Conservation (phyloP, 345 rosid species). For the Streptanthus diversifolius region DNA sequence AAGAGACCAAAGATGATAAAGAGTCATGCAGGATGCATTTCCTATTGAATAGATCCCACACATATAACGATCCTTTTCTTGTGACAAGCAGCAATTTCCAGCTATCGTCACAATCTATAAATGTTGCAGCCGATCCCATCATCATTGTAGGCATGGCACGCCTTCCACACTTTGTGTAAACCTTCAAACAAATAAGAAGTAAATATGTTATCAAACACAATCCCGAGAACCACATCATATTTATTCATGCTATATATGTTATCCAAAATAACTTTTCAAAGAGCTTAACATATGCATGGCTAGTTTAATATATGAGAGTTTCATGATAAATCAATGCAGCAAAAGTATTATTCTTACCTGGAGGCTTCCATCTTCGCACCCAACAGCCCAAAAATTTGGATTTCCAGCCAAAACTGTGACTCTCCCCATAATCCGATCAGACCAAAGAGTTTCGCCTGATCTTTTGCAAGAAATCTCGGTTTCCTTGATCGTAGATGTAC, state of each 20-base stretch:
- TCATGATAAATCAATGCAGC: neutral
- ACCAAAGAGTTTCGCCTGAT: slow-evolving; percentile 80
- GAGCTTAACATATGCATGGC: neutral
- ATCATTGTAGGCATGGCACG: slow-evolving; percentile 95
- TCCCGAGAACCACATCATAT: neutral
- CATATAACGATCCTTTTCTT: slow-evolving; percentile 71
- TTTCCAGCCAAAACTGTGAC: slow-evolving; percentile 95
- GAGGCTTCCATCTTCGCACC: slow-evolving; percentile 94
- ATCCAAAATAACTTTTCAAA: neutral
- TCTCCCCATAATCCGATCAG: slow-evolving; percentile 81
- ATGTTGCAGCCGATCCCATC: slow-evolving; percentile 92
- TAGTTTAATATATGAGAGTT: neutral
- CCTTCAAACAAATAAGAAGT: slow-evolving; percentile 35
- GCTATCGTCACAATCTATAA: slow-evolving; percentile 85
- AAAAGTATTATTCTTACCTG: slow-evolving; percentile 51
- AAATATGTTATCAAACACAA: slow-evolving; percentile 4
- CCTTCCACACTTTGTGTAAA: slow-evolving; percentile 92
- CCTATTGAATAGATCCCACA: slow-evolving; percentile 84
- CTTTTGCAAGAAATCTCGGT: slow-evolving; percentile 76
- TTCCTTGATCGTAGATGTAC: slow-evolving; percentile 65
- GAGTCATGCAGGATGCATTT: slow-evolving; percentile 79
- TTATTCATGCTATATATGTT: neutral
- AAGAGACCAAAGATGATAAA: slow-evolving; percentile 63
- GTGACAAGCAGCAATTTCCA: slow-evolving; percentile 91
- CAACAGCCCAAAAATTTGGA: slow-evolving; percentile 97